Evolutionary conservation across 2,329 filamentous ascomycete species (phyloP), one percentile per base, ranked within the genome.

Genomic region (Lachnellula occidentalis): DNA sequence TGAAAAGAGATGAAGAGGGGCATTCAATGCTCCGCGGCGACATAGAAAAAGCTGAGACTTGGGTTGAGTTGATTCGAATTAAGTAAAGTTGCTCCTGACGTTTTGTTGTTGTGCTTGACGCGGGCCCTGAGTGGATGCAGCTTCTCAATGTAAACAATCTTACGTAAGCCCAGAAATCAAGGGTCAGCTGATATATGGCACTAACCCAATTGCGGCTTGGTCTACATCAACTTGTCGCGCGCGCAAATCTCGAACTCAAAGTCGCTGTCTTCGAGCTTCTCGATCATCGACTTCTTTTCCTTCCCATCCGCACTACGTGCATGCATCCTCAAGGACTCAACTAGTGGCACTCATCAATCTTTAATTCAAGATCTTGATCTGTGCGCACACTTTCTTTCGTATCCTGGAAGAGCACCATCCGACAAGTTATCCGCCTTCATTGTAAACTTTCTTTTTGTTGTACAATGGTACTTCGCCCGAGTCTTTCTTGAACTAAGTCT

Each of bases 401-500:
- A 31, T 53, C 34, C 27, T 39, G 15, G 17, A 42, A 19, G 41
- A 51, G 8, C 34, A 24, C 31, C 17, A 45, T 34, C 52, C 36
- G 27, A 39, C 24, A 9, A 15, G n/a, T n/a, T 21, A 47, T 54
- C 45, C 50, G 22, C 46, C 27, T 55, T 46, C 41, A 48, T 47
- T 56, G 45, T 59, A 54, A 27, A 49, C 46, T 45, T 65, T 59
- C 61, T 51, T 52, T 62, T 60, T 59, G 58, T 62, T 57, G 60
- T 58, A 60, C 50, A 36, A 61, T 62, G 59, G 51, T 58, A 43
- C 34, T 42, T 31, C 37, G 41, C 49, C 56, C 58, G 59, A 58
- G 55, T 50, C 54, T 61, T 49, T 58, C 36, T 54, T 60, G 51
- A 58, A 48, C 58, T 57, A 55, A 53, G 34, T 50, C 52, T 53